These are phyloP conservation scores for Monilinia laxa DNA, from an alignment of 2,329 filamentous ascomycete genomes.

Conservation along the genomic window DNA sequence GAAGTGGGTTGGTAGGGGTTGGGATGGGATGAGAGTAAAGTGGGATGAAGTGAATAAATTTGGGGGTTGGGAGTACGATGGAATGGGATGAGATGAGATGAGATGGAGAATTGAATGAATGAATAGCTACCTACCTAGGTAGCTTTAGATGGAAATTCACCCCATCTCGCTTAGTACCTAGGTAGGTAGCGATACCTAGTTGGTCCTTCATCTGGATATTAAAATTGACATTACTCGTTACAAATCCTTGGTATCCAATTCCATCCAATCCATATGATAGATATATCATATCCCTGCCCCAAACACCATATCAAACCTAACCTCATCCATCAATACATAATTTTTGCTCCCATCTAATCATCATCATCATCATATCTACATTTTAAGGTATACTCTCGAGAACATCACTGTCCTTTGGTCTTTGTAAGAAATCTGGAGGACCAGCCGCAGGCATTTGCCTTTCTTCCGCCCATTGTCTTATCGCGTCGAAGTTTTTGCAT, in stretches of 20 bases:
- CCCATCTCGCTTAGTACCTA: neutral
- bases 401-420: slow-evolving; percentile 31
- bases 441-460: slow-evolving; percentile 44
- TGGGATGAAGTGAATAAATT: too few species aligned
- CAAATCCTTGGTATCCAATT: too few species aligned
- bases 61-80: too few species aligned
- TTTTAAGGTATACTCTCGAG: slow-evolving; percentile 12
- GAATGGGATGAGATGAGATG: too few species aligned
- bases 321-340: slow-evolving; percentile 3
- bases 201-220: neutral
- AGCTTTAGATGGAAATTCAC: too few species aligned
- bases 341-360: neutral
- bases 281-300: neutral
- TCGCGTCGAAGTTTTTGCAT: slow-evolving; percentile 53
- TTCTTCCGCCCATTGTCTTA: slow-evolving; percentile 51
- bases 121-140: too few species aligned
- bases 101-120: too few species aligned
- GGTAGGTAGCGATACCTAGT: too few species aligned
- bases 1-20: too few species aligned
- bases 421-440: slow-evolving; percentile 35
- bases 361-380: neutral
- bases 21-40: too few species aligned
- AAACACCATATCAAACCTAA: neutral
- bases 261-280: neutral
- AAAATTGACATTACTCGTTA: slow-evolving; percentile 9